A percentile compares a stretch with the other conserved stretches of the same genome.
phyloP scores from a whole-genome alignment of 2,329 filamentous ascomycete species.

The Didymella pinodella region DNA sequence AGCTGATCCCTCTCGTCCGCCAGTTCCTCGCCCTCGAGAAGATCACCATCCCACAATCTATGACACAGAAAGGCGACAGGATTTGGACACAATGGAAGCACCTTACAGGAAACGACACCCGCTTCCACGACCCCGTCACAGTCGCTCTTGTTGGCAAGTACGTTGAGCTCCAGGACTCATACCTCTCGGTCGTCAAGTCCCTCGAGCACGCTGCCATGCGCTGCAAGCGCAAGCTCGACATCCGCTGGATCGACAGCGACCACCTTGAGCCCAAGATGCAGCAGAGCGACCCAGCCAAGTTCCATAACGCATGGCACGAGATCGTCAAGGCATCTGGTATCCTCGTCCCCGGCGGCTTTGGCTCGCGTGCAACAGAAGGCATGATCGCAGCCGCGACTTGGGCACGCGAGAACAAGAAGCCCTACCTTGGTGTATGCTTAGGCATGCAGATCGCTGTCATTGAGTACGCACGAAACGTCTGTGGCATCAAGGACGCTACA shows the following conservation, averaged over 20 bases:
- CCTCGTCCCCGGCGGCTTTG: conserved; percentile 80
- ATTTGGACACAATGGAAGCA: conserved; percentile 82
- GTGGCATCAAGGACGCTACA: conserved; percentile 66
- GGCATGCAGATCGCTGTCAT: conserved; percentile 94
- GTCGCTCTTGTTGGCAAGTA: conserved; percentile 97
- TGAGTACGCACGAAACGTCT: conserved; percentile 82
- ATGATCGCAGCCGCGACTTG: conserved; percentile 90
- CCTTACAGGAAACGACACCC: conserved; percentile 72
- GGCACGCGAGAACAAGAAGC: conserved; percentile 81
- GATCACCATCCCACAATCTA: conserved; percentile 60
- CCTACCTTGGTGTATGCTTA: conserved; percentile 89
- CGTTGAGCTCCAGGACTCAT: conserved; percentile 81
- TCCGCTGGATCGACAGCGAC: conserved; percentile 85
- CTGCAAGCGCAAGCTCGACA: conserved; percentile 78
- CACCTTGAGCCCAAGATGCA: conserved; percentile 76
- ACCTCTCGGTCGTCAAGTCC: conserved; percentile 83
- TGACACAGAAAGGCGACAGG: conserved; percentile 68
- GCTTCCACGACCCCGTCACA: conserved; percentile 72
- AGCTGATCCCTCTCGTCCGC: conserved; percentile 72
- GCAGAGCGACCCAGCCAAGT: conserved; percentile 71
- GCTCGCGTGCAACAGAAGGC: conserved; percentile 80
- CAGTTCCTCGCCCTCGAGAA: conserved; percentile 70
- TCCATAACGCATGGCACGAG: conserved; percentile 85
- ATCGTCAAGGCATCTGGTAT: conserved; percentile 75
- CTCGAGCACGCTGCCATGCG: conserved; percentile 92